Percentiles rank a stretch among this genome's conserved stretches.
Conservation (phyloP, 345 rosid species). For the Fremontodendron californicum region DNA sequence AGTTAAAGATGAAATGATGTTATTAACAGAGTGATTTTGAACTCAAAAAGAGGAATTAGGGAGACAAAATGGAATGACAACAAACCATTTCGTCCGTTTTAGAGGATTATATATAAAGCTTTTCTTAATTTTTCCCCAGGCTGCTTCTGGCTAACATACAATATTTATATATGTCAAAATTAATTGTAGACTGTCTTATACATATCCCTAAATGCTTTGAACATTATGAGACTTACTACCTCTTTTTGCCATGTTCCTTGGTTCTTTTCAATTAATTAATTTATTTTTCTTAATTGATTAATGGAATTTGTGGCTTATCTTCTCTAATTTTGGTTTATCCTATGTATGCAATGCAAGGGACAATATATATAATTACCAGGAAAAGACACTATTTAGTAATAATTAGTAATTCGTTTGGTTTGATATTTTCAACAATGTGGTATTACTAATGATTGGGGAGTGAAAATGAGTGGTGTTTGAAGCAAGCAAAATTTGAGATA, state of each 20-base stretch:
- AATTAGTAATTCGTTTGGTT: background rate
- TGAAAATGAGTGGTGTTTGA: background rate
- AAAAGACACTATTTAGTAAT: background rate
- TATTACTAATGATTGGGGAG: background rate
- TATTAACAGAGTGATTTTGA: background rate
- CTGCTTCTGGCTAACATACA: background rate
- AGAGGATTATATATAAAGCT: background rate
- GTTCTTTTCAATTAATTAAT: background rate
- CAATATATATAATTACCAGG: background rate
- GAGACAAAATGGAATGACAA: background rate
- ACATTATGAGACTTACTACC: background rate
- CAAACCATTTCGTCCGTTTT: background rate
- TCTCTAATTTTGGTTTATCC: constrained; percentile 4
- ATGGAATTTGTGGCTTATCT: background rate
- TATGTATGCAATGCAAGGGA: background rate
- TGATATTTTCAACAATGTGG: background rate
- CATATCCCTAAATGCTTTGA: background rate
- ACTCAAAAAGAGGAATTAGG: background rate
- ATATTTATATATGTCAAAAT: background rate
- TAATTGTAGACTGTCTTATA: background rate
- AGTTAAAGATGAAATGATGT: background rate
- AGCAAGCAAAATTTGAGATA: background rate
- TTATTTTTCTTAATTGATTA: background rate
- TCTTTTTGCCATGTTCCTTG: background rate
- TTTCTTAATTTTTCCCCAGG: background rate